Evolutionary conservation across 176 grass and related monocot genomes (phyloP).

Genomic region (Tillandsia leiboldiana): DNA sequence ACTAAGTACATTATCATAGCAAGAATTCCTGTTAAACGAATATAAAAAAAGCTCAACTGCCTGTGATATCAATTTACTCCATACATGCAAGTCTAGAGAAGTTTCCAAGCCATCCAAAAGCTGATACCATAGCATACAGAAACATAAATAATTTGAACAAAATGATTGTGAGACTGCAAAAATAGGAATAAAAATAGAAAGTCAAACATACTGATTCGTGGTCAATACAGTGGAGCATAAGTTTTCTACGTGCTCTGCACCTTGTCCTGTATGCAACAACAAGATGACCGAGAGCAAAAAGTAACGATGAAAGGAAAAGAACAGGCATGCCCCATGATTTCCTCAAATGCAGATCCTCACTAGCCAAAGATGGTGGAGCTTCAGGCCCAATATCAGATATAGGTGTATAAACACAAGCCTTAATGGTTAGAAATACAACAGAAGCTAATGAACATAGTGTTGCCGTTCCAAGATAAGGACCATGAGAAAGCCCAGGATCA

Average conservation of each 20-base stretch:
- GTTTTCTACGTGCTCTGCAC: constrained; percentile 67
- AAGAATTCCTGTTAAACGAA: too few relatives aligned
- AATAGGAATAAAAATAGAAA: background rate
- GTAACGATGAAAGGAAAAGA: constrained; percentile 76
- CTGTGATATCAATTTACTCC: background rate
- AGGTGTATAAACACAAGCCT: constrained; percentile 68
- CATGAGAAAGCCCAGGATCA: constrained; percentile 47
- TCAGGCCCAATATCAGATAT: constrained; percentile 50
- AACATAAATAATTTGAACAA: background rate
- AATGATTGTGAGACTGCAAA: constrained; percentile 5
- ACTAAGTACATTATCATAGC: too few relatives aligned
- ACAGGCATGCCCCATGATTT: constrained; percentile 78
- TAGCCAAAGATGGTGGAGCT: constrained; percentile 51
- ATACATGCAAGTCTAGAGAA: background rate
- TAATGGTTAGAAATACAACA: constrained; percentile 62
- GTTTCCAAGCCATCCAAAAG: background rate
- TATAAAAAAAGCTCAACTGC: too few relatives aligned
- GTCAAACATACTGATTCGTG: constrained; percentile 49
- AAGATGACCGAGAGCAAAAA: constrained; percentile 83
- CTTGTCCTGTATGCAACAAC: constrained; percentile 87
- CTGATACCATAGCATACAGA: background rate
- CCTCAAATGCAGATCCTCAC: constrained; percentile 48
- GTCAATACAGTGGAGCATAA: constrained; percentile 67
- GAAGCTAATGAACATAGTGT: constrained; percentile 65
- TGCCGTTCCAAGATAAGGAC: constrained; percentile 71